Evolutionary conservation across 805 yeast genomes (phyloP).

Genomic region (Ogataea paradorogensis): DNA sequence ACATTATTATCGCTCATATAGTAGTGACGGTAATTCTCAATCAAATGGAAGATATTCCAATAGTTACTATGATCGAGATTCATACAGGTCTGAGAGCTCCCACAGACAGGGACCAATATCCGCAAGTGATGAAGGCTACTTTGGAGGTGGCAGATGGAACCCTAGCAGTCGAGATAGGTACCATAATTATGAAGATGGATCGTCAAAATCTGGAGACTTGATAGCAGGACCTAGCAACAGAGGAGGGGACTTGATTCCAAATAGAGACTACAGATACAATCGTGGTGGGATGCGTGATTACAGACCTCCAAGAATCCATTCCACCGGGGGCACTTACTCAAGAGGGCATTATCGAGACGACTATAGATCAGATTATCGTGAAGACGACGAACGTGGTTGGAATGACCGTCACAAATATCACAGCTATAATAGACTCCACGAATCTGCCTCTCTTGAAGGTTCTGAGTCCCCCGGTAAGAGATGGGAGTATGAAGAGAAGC

Average conservation of each 20-base stretch:
- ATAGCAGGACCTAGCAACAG: constrained; percentile 20
- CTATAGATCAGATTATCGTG: constrained; percentile 14
- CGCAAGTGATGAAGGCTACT: constrained; percentile 10
- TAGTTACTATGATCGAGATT: constrained; percentile 21
- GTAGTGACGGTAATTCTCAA: constrained; percentile 15
- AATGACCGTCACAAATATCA: constrained; percentile 4
- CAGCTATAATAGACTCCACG: neutral
- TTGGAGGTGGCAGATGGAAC: constrained; percentile 11
- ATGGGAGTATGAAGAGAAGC: constrained; percentile 2
- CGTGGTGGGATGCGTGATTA: constrained; percentile 17
- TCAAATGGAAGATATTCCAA: constrained; percentile 13
- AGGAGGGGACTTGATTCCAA: constrained; percentile 22
- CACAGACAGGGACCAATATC: constrained; percentile 8
- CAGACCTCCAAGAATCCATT: constrained; percentile 11
- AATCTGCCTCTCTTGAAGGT: constrained; percentile 1
- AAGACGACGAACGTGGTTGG: constrained; percentile 12
- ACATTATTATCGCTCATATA: constrained; percentile 18
- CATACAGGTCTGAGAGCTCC: constrained; percentile 14
- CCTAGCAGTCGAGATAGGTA: constrained; percentile 14
- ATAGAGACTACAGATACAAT: constrained; percentile 16
- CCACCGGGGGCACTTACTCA: constrained; percentile 11
- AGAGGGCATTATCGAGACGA: constrained; percentile 16
- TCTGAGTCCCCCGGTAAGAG: constrained; percentile 4
- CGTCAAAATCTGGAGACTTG: constrained; percentile 21
- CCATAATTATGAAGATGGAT: constrained; percentile 12